Evolutionary conservation across 176 grass and related monocot genomes (phyloP).

Genomic region (Juncus effusus): DNA sequence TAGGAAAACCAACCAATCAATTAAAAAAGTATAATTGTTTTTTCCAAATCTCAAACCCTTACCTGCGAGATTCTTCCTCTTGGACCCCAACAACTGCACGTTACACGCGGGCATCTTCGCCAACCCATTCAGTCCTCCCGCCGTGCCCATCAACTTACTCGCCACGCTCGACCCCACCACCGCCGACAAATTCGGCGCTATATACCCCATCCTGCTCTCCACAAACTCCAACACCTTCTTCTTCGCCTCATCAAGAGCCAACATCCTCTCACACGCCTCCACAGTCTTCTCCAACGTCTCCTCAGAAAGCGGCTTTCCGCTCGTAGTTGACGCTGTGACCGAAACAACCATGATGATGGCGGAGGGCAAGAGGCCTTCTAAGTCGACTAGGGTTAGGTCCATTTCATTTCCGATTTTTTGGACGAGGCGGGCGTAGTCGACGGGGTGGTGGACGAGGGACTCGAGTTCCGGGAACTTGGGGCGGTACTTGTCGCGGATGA

Average conservation of each 20-base stretch:
- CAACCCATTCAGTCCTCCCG: constrained; percentile 68
- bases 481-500: constrained; percentile 83
- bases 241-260: constrained; percentile 72
- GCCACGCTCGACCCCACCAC: constrained; percentile 79
- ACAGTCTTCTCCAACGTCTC: constrained; percentile 67
- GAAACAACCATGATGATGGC: constrained; percentile 86
- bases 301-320: constrained; percentile 66
- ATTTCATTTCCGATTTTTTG: constrained; percentile 92
- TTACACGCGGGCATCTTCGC: constrained; percentile 98
- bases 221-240: constrained; percentile 94
- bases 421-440: constrained; percentile 87
- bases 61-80: constrained; percentile 65
- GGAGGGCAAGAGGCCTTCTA: constrained; percentile 85
- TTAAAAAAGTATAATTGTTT: no score
- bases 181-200: constrained; percentile 83
- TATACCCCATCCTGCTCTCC: constrained; percentile 79
- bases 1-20: no score
- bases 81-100: constrained; percentile 74
- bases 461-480: constrained; percentile 84
- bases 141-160: constrained; percentile 77
- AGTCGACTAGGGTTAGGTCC: constrained; percentile 77
- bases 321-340: constrained; percentile 85
- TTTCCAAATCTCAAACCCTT: no score
- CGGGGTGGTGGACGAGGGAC: constrained; percentile 86
- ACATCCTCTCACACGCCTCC: constrained; percentile 78